phyloP scores from a whole-genome alignment of 148 eudicot species.

The Selenicereus undatus region DNA sequence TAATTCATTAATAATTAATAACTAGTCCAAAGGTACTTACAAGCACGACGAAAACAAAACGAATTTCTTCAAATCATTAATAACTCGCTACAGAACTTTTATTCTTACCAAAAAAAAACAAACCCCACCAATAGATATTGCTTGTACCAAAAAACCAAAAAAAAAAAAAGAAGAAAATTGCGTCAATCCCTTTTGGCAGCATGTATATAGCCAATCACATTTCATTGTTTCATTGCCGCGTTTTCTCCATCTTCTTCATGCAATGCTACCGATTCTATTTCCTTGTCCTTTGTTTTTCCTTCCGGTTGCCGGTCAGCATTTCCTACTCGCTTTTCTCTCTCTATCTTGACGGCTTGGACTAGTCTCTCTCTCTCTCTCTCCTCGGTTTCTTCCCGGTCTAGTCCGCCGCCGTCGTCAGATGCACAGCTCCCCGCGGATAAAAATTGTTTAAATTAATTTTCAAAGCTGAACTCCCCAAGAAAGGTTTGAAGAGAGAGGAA shows the following conservation, averaged over 20 bases:
- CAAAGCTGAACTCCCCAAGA: neutral
- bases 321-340: neutral
- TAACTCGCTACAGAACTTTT: too few species aligned
- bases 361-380: neutral
- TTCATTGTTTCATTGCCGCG: constrained; percentile 32
- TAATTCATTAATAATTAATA: too few species aligned
- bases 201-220: constrained; percentile 5
- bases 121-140: too few species aligned
- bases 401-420: neutral
- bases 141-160: too few species aligned
- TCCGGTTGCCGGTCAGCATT: constrained; percentile 11
- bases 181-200: neutral
- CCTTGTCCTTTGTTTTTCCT: neutral
- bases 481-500: neutral
- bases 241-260: constrained; percentile 11
- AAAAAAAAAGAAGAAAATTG: too few species aligned
- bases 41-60: too few species aligned
- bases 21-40: too few species aligned
- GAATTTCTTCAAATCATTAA: too few species aligned
- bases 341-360: neutral
- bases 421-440: too few species aligned
- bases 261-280: neutral
- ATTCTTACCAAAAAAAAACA: too few species aligned
- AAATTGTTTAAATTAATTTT: too few species aligned
- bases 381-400: neutral